These are phyloP conservation scores for Leishmania guyanensis DNA, from an alignment of 208 protist species.

Conservation along the genomic window DNA sequence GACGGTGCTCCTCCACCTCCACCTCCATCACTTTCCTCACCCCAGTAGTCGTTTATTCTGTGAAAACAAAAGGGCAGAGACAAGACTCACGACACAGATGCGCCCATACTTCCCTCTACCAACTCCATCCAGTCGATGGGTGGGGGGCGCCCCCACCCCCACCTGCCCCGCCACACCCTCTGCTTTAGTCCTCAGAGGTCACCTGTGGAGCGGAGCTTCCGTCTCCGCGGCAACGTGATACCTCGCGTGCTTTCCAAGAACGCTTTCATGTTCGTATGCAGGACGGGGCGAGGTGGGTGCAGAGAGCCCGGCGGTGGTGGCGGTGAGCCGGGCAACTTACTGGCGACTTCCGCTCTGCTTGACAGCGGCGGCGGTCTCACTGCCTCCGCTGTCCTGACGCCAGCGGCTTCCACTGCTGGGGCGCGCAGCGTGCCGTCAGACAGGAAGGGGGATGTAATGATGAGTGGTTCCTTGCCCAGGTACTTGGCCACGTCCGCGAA, in stretches of 20 bases:
- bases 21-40: background rate
- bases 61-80: background rate
- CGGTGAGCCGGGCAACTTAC: background rate
- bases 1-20: background rate
- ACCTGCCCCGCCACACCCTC: background rate
- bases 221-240: conserved; percentile 39
- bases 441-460: conserved; percentile 13
- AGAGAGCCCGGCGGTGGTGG: conserved; percentile 10
- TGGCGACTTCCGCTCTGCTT: background rate
- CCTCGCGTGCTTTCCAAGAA: conserved; percentile 53
- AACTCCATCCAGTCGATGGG: background rate
- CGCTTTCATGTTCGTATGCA: conserved; percentile 59
- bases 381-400: conserved; percentile 3
- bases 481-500: conserved; percentile 20
- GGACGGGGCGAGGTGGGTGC: conserved; percentile 37
- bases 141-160: background rate
- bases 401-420: background rate
- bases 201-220: conserved; percentile 13
- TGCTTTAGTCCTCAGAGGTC: background rate
- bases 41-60: background rate
- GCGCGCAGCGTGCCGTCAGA: conserved; percentile 11
- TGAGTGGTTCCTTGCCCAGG: conserved; percentile 12
- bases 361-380: background rate
- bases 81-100: background rate
- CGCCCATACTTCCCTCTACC: too few species aligned